Evolutionary conservation across 164 flowering plant species (phyloP).

Genomic region (Macadamia tetraphylla): DNA sequence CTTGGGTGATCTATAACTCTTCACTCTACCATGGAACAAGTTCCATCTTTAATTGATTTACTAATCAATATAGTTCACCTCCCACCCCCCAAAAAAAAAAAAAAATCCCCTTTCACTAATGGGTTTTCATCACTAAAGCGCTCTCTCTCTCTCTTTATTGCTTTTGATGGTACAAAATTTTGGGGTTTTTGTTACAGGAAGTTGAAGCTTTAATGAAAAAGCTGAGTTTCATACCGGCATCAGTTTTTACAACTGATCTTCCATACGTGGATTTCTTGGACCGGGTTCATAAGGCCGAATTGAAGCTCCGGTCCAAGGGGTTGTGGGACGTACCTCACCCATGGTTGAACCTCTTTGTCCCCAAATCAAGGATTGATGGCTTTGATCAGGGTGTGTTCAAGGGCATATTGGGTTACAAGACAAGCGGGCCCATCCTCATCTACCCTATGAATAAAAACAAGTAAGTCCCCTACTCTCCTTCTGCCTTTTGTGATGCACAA

Average conservation of each 20-base stretch:
- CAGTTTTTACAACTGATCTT: slow-evolving; percentile 74
- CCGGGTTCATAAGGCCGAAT: slow-evolving; percentile 93
- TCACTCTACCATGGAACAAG: background rate
- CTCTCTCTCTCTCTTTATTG: background rate
- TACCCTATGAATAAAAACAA: slow-evolving; percentile 94
- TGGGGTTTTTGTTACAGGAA: slow-evolving; percentile 40
- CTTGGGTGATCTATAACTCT: slow-evolving; percentile 38
- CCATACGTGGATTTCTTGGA: slow-evolving; percentile 85
- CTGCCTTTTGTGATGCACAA: no score
- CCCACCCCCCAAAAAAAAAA: slow-evolving; percentile 30
- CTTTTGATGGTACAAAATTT: background rate
- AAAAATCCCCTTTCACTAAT: slow-evolving; percentile 19
- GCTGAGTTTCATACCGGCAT: slow-evolving; percentile 54
- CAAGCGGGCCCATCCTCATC: slow-evolving; percentile 89
- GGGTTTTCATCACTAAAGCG: slow-evolving; percentile 1
- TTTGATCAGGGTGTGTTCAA: slow-evolving; percentile 83
- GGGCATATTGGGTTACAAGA: slow-evolving; percentile 83
- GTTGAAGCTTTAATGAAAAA: slow-evolving; percentile 57
- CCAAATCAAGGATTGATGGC: slow-evolving; percentile 69
- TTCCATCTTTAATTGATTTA: background rate
- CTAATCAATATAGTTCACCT: slow-evolving; percentile 24
- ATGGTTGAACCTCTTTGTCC: slow-evolving; percentile 94
- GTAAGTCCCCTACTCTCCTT: slow-evolving; percentile 33
- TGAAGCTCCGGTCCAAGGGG: slow-evolving; percentile 81
- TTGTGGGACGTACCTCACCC: slow-evolving; percentile 98